Conservation (phyloP, 805 yeast species). For the Suhomyces sp. region DNA sequence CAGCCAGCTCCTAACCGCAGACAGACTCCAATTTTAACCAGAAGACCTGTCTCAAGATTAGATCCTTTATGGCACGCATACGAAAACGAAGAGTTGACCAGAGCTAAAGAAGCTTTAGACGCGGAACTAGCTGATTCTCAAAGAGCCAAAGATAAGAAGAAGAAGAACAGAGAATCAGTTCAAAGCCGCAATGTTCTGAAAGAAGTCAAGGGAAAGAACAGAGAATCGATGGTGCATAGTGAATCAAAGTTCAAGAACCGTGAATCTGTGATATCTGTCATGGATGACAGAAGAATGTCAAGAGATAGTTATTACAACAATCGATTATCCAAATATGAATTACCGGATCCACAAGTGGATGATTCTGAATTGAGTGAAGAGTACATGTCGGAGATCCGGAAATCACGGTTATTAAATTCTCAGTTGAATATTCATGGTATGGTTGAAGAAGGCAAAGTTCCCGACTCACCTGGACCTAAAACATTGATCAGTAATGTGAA, state of each 20-base stretch:
- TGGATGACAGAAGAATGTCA: conserved; percentile 20
- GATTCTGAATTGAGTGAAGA: conserved; percentile 40
- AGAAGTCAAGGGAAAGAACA: conserved; percentile 2
- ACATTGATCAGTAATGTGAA: conserved; percentile 57
- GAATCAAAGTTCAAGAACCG: conserved; percentile 18
- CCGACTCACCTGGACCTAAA: conserved; percentile 36
- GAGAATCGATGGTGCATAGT: conserved; percentile 9
- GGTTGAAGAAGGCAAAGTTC: conserved; percentile 6
- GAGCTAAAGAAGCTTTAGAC: conserved; percentile 42
- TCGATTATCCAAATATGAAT: conserved; percentile 21
- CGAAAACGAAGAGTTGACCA: conserved; percentile 45
- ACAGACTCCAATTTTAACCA: conserved; percentile 40
- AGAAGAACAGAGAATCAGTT: conserved; percentile 9
- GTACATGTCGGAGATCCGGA: conserved; percentile 43
- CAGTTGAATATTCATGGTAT: conserved; percentile 29
- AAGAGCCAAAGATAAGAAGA: conserved; percentile 11
- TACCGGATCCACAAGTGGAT: conserved; percentile 38
- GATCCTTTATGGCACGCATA: conserved; percentile 57
- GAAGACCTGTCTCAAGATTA: conserved; percentile 54
- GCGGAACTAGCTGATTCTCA: conserved; percentile 28
- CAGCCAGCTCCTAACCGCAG: conserved; percentile 35
- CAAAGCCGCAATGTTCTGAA: not conserved
- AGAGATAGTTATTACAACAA: conserved; percentile 17
- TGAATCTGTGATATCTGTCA: conserved; percentile 36
- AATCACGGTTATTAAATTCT: conserved; percentile 43